Evolutionary conservation across 805 yeast genomes (phyloP).

Genomic region (Barnettozyma pratensis): DNA sequence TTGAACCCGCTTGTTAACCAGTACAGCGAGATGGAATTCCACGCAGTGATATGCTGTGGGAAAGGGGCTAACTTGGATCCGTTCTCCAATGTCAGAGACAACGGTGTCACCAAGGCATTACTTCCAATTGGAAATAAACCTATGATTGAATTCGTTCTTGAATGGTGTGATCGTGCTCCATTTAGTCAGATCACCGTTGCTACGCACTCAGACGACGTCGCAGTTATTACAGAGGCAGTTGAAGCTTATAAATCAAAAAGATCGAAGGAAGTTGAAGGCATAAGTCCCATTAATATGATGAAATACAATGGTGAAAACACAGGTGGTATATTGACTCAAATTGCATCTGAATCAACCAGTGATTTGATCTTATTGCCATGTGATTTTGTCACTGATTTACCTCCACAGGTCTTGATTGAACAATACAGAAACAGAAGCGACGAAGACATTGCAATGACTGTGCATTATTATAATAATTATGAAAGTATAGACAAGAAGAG

Average conservation of each 20-base stretch:
- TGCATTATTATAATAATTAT: slow-evolving; percentile 68
- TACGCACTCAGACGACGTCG: slow-evolving; percentile 42
- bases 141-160: slow-evolving; percentile 79
- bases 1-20: no score
- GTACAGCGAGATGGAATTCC: slow-evolving; percentile 66
- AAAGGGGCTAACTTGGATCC: slow-evolving; percentile 72
- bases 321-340: slow-evolving; percentile 56
- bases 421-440: slow-evolving; percentile 71
- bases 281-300: slow-evolving; percentile 36
- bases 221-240: slow-evolving; percentile 44
- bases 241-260: slow-evolving; percentile 40
- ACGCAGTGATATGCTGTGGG: slow-evolving; percentile 88
- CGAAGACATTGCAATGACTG: slow-evolving; percentile 64
- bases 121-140: slow-evolving; percentile 88
- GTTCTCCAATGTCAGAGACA: slow-evolving; percentile 52
- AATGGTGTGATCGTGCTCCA: slow-evolving; percentile 89
- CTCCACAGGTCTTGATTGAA: slow-evolving; percentile 84
- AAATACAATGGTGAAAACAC: slow-evolving; percentile 46
- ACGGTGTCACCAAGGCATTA: slow-evolving; percentile 77
- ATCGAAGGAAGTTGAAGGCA: slow-evolving; percentile 24
- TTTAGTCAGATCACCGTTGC: slow-evolving; percentile 68
- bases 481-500: slow-evolving; percentile 78
- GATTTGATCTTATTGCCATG: slow-evolving; percentile 84
- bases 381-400: slow-evolving; percentile 88
- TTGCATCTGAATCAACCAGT: slow-evolving; percentile 34